Conservation (phyloP, 129 eudicot genomes). For the Flaveria brownii region DNA sequence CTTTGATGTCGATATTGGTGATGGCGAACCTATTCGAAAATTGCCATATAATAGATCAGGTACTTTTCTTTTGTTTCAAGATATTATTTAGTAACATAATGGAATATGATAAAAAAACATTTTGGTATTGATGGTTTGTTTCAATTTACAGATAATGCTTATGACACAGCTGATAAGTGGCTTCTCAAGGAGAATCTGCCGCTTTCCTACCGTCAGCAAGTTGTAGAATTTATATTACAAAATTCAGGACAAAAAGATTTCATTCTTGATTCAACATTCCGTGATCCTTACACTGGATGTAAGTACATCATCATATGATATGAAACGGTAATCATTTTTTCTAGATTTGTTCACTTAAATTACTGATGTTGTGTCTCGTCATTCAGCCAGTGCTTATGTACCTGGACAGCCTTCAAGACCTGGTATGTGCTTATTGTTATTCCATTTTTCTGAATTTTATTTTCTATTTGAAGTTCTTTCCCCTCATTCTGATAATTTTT, state of each 20-base stretch:
- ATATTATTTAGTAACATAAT: conserved; percentile 8
- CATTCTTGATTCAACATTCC: conserved; percentile 69
- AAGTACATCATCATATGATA: conserved; percentile 32
- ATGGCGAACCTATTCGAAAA: conserved; percentile 95
- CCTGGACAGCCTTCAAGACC: conserved; percentile 76
- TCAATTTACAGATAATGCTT: conserved; percentile 63
- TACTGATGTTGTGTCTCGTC: conserved; percentile 17
- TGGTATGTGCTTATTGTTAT: conserved; percentile 45
- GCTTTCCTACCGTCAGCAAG: conserved; percentile 79
- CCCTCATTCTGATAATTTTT: background rate
- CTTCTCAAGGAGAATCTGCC: conserved; percentile 84
- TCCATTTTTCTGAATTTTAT: conserved; percentile 16
- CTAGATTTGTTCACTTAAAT: background rate
- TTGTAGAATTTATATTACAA: conserved; percentile 86
- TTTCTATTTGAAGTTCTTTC: background rate
- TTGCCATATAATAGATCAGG: conserved; percentile 96
- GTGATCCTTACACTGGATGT: conserved; percentile 98
- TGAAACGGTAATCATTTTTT: background rate
- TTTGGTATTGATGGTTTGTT: background rate
- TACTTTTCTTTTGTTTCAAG: conserved; percentile 30
- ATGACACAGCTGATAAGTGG: conserved; percentile 95
- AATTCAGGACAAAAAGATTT: conserved; percentile 83
- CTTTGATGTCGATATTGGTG: conserved; percentile 98
- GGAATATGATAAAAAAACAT: background rate
- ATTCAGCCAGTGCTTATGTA: conserved; percentile 90